Percentiles rank a stretch among this genome's conserved stretches.
Evolutionary conservation across 768 basidiomycete genomes (phyloP).

Genomic region (Dacryopinax primogenitus): DNA sequence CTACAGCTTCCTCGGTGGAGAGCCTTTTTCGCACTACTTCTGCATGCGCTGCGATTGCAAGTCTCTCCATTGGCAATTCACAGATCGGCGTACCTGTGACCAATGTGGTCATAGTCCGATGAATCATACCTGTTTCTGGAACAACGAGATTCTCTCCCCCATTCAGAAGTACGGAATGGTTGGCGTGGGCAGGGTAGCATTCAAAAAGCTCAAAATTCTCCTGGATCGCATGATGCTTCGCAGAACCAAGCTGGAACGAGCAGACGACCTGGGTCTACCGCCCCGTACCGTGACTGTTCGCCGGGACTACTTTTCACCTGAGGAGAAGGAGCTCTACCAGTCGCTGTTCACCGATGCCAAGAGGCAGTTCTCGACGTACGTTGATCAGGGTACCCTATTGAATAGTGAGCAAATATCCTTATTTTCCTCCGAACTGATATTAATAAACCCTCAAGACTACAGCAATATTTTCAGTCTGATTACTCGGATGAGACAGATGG

Average conservation of each 20-base stretch:
- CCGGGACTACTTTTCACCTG: slow-evolving; percentile 85
- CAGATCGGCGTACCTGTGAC: slow-evolving; percentile 69
- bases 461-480: slow-evolving; percentile 81
- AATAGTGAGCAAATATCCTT: slow-evolving; percentile 55
- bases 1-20: slow-evolving; percentile 14
- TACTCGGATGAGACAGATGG: slow-evolving; percentile 93
- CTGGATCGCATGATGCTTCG: slow-evolving; percentile 94
- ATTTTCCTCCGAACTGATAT: neutral
- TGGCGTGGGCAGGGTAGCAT: slow-evolving; percentile 67
- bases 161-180: slow-evolving; percentile 82
- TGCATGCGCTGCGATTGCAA: slow-evolving; percentile 92
- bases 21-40: slow-evolving; percentile 74
- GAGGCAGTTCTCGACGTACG: slow-evolving; percentile 79
- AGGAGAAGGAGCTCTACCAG: slow-evolving; percentile 90
- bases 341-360: slow-evolving; percentile 88
- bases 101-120: slow-evolving; percentile 77
- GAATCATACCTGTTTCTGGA: slow-evolving; percentile 86
- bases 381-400: slow-evolving; percentile 76
- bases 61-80: slow-evolving; percentile 88
- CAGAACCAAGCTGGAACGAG: slow-evolving; percentile 83
- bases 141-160: slow-evolving; percentile 88
- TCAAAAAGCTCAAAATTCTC: slow-evolving; percentile 82
- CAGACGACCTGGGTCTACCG: slow-evolving; percentile 90
- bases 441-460: slow-evolving; percentile 44
- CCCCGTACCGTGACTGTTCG: slow-evolving; percentile 82